Conservation (phyloP, 257 asterid species). For the Fraxinus americana region DNA sequence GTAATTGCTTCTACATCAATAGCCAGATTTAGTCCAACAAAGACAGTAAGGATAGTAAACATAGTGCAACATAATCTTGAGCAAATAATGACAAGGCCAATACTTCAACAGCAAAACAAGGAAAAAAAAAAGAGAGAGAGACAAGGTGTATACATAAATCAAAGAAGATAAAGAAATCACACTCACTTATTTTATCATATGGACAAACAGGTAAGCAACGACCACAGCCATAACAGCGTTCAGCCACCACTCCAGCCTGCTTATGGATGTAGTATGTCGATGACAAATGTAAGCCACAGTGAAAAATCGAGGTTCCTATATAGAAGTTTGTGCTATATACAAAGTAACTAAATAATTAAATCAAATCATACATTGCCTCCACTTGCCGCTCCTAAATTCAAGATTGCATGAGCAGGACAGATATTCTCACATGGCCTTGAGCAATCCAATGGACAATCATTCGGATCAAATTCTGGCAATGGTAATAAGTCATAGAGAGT, state of each 20-base stretch:
- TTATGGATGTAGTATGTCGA: constrained; percentile 9
- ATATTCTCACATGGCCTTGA: constrained; percentile 81
- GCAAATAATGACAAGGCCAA: constrained; percentile 9
- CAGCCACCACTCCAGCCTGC: constrained; percentile 80
- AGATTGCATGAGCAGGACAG: constrained; percentile 94
- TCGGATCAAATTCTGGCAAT: constrained; percentile 72
- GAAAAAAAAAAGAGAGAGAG: neutral
- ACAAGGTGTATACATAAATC: neutral
- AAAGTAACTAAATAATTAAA: constrained; percentile 7
- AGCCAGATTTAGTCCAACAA: neutral
- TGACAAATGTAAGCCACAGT: neutral
- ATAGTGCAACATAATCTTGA: neutral
- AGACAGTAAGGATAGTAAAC: neutral
- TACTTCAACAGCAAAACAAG: neutral
- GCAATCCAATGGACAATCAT: constrained; percentile 82
- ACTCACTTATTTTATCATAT: constrained; percentile 79
- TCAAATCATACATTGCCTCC: constrained; percentile 45
- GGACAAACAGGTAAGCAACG: constrained; percentile 96
- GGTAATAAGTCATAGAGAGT: constrained; percentile 4
- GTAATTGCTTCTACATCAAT: constrained; percentile 60
- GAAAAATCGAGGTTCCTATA: neutral
- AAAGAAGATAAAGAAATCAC: neutral
- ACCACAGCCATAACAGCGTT: constrained; percentile 96
- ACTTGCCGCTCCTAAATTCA: constrained; percentile 37
- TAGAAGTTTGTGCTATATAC: neutral